These are phyloP conservation scores for Schizochytrium sp. DNA, from an alignment of 108 stramenopile species.

Conservation along the genomic window DNA sequence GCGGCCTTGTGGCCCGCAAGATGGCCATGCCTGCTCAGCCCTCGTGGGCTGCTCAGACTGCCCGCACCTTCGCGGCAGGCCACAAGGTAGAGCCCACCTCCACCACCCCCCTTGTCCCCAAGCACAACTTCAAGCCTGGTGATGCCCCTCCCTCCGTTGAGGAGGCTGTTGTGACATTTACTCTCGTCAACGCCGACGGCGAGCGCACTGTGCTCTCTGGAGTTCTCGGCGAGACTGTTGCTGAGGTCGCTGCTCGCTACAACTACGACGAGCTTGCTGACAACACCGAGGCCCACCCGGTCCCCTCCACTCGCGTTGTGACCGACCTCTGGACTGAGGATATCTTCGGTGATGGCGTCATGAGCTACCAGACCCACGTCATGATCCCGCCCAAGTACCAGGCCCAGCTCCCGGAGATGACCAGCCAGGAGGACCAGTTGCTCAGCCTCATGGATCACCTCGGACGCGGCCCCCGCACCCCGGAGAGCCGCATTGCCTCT, in stretches of 20 bases:
- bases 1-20: no score
- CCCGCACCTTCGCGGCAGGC: not conserved
- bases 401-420: not conserved
- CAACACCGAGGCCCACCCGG: not conserved
- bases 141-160: not conserved
- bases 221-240: not conserved
- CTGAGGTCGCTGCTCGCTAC: not conserved
- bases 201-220: conserved; percentile 18
- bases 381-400: conserved; percentile 19
- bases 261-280: not conserved
- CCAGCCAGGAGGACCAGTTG: not conserved
- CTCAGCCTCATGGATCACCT: not conserved
- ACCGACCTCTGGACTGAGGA: conserved; percentile 35
- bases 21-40: no score
- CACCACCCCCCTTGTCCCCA: not conserved
- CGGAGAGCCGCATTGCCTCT: conserved; percentile 3
- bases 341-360: conserved; percentile 45
- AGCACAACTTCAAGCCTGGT: conserved; percentile 5
- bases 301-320: not conserved
- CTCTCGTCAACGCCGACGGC: conserved; percentile 27
- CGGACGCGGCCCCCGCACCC: conserved; percentile 27
- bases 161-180: conserved; percentile 18
- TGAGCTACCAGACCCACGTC: not conserved
- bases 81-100: not conserved
- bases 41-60: conserved; percentile 18